Conservation (phyloP, 768 basidiomycete species). For the Trametes cingulata region DNA sequence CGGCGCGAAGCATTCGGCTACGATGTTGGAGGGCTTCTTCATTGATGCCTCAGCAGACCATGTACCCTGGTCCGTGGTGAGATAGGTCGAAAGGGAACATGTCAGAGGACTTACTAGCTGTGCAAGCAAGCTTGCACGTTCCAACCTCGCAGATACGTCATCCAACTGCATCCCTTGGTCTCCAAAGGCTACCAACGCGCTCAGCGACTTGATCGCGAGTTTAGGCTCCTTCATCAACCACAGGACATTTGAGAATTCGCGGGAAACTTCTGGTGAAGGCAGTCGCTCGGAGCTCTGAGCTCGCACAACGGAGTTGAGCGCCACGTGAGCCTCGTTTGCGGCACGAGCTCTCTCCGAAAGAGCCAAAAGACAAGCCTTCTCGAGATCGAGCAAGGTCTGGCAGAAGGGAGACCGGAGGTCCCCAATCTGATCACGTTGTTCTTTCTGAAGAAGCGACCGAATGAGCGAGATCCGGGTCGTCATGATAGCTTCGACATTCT, state of each 20-base stretch:
- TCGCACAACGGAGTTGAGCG: constrained; percentile 80
- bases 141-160: constrained; percentile 14
- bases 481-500: constrained; percentile 72
- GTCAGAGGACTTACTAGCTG: constrained; percentile 54
- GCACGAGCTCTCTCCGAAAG: constrained; percentile 73
- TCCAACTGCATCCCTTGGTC: background rate
- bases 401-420: constrained; percentile 57
- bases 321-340: constrained; percentile 71
- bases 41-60: constrained; percentile 90
- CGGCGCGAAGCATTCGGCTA: constrained; percentile 64
- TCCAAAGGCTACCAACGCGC: constrained; percentile 37
- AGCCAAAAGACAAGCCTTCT: constrained; percentile 68
- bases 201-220: constrained; percentile 74
- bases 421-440: constrained; percentile 80
- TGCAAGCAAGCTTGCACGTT: constrained; percentile 53
- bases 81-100: background rate
- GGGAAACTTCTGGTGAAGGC: constrained; percentile 55
- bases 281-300: constrained; percentile 62
- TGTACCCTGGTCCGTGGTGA: constrained; percentile 57
- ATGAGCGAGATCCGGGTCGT: constrained; percentile 83
- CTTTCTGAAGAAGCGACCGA: constrained; percentile 65
- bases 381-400: constrained; percentile 52
- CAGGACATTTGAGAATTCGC: constrained; percentile 87
- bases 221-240: constrained; percentile 88
- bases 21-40: constrained; percentile 74